A percentile compares a stretch with the other conserved stretches of the same genome.
Evolutionary conservation across 2,329 filamentous ascomycete species (phyloP).

Genomic region (Sporothrix pallida): DNA sequence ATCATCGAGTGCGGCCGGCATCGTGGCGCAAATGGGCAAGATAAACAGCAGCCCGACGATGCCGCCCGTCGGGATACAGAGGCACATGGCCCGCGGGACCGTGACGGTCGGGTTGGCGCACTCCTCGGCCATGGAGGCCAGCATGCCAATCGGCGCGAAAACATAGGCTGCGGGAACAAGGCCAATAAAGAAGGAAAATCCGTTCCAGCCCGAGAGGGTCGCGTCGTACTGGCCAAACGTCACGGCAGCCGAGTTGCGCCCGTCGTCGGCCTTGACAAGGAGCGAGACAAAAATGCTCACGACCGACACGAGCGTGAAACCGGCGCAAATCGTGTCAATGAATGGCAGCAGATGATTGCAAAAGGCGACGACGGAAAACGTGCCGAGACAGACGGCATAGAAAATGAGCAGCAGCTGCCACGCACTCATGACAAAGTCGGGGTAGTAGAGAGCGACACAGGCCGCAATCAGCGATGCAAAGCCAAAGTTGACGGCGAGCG

Average conservation of each 20-base stretch:
- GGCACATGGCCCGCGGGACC: conserved; percentile 30
- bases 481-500: conserved; percentile 81
- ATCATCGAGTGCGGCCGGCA: conserved; percentile 52
- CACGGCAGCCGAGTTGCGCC: conserved; percentile 15
- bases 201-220: conserved; percentile 51
- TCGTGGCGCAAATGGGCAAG: conserved; percentile 58
- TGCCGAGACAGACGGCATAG: conserved; percentile 32
- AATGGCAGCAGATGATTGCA: conserved; percentile 53
- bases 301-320: conserved; percentile 55
- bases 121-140: conserved; percentile 36
- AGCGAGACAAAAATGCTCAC: conserved; percentile 57
- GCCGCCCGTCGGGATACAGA: conserved; percentile 32
- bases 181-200: conserved; percentile 36
- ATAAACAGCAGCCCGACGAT: conserved; percentile 40
- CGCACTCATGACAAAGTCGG: conserved; percentile 38
- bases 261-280: conserved; percentile 49
- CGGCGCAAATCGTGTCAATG: conserved; percentile 53
- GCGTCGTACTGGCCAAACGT: conserved; percentile 32
- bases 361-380: conserved; percentile 42
- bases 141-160: conserved; percentile 35
- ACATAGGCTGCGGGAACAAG: conserved; percentile 33
- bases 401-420: conserved; percentile 35
- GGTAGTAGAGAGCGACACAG: conserved; percentile 62
- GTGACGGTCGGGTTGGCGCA: conserved; percentile 32
- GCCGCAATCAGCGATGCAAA: conserved; percentile 69